These are phyloP conservation scores for Silene coronaria DNA, from an alignment of 179 eudicot species.

Conservation along the genomic window DNA sequence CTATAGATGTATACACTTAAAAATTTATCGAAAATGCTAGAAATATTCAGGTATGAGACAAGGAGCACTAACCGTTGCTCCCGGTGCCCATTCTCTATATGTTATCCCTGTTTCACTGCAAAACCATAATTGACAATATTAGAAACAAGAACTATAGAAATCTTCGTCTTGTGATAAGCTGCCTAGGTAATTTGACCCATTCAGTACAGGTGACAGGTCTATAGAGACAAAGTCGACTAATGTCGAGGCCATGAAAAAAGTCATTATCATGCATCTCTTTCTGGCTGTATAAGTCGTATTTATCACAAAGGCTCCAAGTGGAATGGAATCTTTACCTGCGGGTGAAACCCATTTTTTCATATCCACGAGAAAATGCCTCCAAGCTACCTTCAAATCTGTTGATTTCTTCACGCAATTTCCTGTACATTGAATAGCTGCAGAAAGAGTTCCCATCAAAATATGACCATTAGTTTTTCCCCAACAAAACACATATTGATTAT, in stretches of 20 bases:
- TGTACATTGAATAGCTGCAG: conserved; percentile 64
- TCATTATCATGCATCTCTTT: not conserved
- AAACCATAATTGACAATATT: conserved; percentile 22
- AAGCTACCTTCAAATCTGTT: conserved; percentile 86
- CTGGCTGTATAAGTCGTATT: conserved; percentile 2
- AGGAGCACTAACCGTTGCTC: conserved; percentile 66
- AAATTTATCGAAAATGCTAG: not conserved
- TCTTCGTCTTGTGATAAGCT: conserved; percentile 5
- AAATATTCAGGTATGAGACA: not conserved
- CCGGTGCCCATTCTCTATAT: conserved; percentile 99
- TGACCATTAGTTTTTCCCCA: not conserved
- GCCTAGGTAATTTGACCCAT: conserved; percentile 1
- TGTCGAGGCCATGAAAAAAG: not conserved
- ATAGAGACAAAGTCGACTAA: not conserved
- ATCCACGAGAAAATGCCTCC: conserved; percentile 89
- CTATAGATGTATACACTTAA: conserved; percentile 5
- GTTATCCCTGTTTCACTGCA: conserved; percentile 79
- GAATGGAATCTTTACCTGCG: conserved; percentile 45
- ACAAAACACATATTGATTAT: not conserved
- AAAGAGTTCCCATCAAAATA: conserved; percentile 2
- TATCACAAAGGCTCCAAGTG: not conserved
- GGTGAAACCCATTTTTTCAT: conserved; percentile 79
- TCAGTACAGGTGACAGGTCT: not conserved
- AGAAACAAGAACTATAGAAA: conserved; percentile 16
- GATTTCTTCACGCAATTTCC: conserved; percentile 65